Evolutionary conservation across 345 rosid genomes (phyloP), one percentile per base, ranked within the genome.

Genomic region (Brassica carinata): DNA sequence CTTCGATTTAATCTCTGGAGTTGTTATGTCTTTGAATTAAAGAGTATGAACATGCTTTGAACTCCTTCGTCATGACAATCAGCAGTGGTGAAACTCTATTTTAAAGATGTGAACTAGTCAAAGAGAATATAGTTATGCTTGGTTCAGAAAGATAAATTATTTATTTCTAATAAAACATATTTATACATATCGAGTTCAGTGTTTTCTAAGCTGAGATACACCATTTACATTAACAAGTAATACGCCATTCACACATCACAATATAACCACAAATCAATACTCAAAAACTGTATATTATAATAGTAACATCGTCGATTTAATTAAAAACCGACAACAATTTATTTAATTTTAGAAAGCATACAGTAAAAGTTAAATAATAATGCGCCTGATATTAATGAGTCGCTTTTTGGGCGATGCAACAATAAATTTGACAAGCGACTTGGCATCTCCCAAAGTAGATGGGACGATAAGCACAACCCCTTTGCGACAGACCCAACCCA

Each of bases 391-490:
- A 27, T 7, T 65, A 66, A 36, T 10, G 23, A 73, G 27, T 26
- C 30, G 38, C 43, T 7, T 40, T 71, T 75, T 71, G n/a, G 77
- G 81, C 10, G 63, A 13, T 67, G 74, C 81, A 67, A 72, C 71
- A 33, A 67, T 67, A 81, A 67, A 34, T 77, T 77, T 72, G 69
- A 72, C 57, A 71, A 9, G n/a, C 29, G 72, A 75, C 72, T 75
- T 75, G 59, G 29, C 51, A n/a, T n/a, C 84, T 40, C 69, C 73
- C 33, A 19, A 71, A 27, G 76, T 51, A 69, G 81, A 71, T 7
- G 87, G 87, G 53, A 84, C 29, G 40, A 85, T 85, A 67, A 87
- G 69, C 31, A 87, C 87, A 70, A 88, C 34, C 62, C 92, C 95
- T 64, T 79, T 0, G 27, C 59, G 3, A 53, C 58, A 6, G 83